Base-by-base conservation (phyloP, 2,329 filamentous ascomycete genomes). In the Alternaria triticina region DNA sequence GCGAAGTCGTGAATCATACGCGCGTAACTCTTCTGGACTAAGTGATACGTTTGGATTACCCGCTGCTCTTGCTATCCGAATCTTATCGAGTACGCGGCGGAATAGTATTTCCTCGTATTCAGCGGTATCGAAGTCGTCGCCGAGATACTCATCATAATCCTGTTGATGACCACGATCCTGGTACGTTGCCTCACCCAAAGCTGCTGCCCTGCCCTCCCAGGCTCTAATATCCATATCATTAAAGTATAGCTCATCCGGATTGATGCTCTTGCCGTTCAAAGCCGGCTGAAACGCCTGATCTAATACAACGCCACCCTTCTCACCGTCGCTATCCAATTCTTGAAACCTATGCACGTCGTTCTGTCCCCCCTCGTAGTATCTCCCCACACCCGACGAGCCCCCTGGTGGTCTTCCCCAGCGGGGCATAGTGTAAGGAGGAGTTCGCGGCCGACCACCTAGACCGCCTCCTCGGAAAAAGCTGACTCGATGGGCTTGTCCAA, bases 381-480 rank as follows among this genome's bases (percentile, higher is more conserved):
- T 82, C 82, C 78, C 80, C 74, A 78, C 83, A 83, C 74, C 70
- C 60, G 70, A 68, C 77, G 79, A 82, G 83, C 90, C 91, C 91
- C 93, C 91, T 88, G 93, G 92, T 96, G 94, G 93, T 97, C 95
- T 97, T 97, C 94, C 95, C 95, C 92, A 94, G 89, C 86, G 90
- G 92, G 94, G 94, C 94, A 91, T 90, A 86, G 85, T 84, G 83
- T 87, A 84, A 85, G 94, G 95, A 97, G 94, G 95, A 97, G 94
- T 91, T 96, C 91, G 96, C 96, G 95, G 95, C 93, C 95, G 96
- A 98, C 94, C 94, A 96, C 88, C 90, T 98, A 99, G 92, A 99
- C 96, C 94, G 96, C 95, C 95, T 99, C 96, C 94, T 96, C 96
- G 88, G 95, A 97, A 97, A 99, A 99, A 97, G 94, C 94, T 94